phyloP scores from a whole-genome alignment of 2,329 filamentous ascomycete species.

The Cercospora sp. region DNA sequence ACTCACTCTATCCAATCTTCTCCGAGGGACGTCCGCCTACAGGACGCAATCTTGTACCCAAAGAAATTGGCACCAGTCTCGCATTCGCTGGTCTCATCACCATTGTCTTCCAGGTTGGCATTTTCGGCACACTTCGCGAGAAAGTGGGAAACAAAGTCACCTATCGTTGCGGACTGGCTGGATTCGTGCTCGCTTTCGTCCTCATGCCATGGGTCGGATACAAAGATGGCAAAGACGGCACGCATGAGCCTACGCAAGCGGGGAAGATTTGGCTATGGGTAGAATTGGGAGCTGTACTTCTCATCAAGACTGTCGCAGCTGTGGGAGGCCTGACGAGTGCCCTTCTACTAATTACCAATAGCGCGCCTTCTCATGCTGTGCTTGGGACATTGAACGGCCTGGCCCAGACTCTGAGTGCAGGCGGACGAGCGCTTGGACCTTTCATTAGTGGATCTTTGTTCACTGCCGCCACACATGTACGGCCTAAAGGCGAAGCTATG shows the following conservation, averaged over 20 bases:
- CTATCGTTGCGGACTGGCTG: constrained; percentile 75
- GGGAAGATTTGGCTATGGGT: constrained; percentile 72
- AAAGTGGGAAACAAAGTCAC: constrained; percentile 81
- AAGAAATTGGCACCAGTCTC: constrained; percentile 80
- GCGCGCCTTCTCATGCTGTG: constrained; percentile 78
- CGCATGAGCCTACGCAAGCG: constrained; percentile 50
- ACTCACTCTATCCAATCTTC: constrained; percentile 93
- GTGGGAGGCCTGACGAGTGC: constrained; percentile 89
- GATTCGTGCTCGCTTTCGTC: constrained; percentile 78
- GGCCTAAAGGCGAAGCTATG: constrained; percentile 78
- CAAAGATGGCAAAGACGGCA: constrained; percentile 54
- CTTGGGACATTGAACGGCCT: constrained; percentile 90
- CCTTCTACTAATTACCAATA: constrained; percentile 89
- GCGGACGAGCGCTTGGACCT: constrained; percentile 82
- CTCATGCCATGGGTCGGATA: constrained; percentile 91
- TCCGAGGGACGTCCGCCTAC: constrained; percentile 72
- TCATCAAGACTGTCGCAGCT: constrained; percentile 86
- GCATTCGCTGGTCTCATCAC: constrained; percentile 82
- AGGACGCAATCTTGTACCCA: constrained; percentile 72
- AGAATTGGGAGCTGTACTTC: constrained; percentile 76
- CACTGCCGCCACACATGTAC: constrained; percentile 70
- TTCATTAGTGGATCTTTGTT: constrained; percentile 87
- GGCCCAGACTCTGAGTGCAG: constrained; percentile 89
- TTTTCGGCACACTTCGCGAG: constrained; percentile 77
- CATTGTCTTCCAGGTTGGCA: constrained; percentile 83